Base-by-base conservation (phyloP, 75 land plant genomes). In the Pinus taeda region DNA sequence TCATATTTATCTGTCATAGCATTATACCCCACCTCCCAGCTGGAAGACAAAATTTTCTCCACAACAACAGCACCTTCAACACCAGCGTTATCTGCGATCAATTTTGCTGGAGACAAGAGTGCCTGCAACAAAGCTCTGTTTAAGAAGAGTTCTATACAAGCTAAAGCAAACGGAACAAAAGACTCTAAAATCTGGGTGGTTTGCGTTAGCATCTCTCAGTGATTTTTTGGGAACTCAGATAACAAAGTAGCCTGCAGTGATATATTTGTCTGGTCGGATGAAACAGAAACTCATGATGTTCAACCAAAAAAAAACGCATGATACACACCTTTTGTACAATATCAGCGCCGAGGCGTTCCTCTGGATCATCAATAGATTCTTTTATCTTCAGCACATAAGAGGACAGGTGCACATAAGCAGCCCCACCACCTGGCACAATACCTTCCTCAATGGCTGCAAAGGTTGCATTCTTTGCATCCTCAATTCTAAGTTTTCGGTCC, bases 391-490 rank as follows among this genome's bases (percentile, higher is more conserved):
- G 89, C 53, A 97, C 89, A 74, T 78, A 71, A 42, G 92, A 87
- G 15, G 88, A 89, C 14, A 97, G 86, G 75, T 93, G 98, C 30
- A 93, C 87, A 75, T 81, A 84, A 4, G 98, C 82, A 60, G 98
- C 90, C 42, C 98, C 99, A 42, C 98, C 98, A 74, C 99, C 99
- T n/a, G 93, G 95, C 7, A 90, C 92, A 82, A 95, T 89, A 30
- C 98, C 99, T 83, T 97, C 98, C 77, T 84, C 79, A 75, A 95
- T 91, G 37, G 98, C 99, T 77, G 95, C 92, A 86, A 89, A 91
- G 33, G 93, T 93, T 20, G 99, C 95, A 86, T 88, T 92, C 83
- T 92, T 95, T 71, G 95, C 99, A 89, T 97, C 99, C 77, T 97
- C 98, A 60, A 95, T 81, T 84, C 90, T 76, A 17, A 96, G 89